Percentiles rank a stretch among this genome's conserved stretches.
Conservation (phyloP, 768 basidiomycete genomes). For the Tricholomella constricta region DNA sequence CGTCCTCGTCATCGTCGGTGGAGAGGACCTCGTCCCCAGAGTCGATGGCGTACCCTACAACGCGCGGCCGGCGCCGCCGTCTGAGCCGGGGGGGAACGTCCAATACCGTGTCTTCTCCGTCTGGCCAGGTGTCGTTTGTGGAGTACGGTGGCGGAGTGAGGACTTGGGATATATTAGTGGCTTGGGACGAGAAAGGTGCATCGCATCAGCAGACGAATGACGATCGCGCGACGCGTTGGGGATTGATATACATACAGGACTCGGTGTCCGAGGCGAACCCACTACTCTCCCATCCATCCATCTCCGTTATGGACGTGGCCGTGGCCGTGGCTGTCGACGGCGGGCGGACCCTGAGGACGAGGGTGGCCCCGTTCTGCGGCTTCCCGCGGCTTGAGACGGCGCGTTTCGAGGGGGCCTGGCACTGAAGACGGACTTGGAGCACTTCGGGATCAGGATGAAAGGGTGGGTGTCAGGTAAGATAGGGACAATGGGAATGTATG, state of each 20-base stretch:
- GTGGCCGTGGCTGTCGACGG: slow-evolving; percentile 16
- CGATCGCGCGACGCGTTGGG: too few species aligned
- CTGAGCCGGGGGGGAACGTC: slow-evolving; percentile 5
- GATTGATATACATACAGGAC: slow-evolving; percentile 14
- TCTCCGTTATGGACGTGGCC: too few species aligned
- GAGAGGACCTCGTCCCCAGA: slow-evolving; percentile 42
- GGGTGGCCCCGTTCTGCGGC: slow-evolving; percentile 41
- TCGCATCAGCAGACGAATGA: too few species aligned
- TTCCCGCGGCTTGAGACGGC: slow-evolving; percentile 36
- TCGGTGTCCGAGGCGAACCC: slow-evolving; percentile 6
- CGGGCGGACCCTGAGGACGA: slow-evolving; percentile 29
- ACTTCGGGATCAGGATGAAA: slow-evolving; percentile 31
- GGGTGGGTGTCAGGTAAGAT: not conserved
- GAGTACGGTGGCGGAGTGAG: slow-evolving; percentile 19
- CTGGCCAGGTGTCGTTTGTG: slow-evolving; percentile 11
- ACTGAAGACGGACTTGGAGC: slow-evolving; percentile 49
- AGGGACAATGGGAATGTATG: not conserved
- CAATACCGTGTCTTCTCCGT: too few species aligned
- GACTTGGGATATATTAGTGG: slow-evolving; percentile 14
- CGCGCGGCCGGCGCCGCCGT: slow-evolving; percentile 30
- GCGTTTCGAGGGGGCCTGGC: slow-evolving; percentile 34
- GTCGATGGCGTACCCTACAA: slow-evolving; percentile 42
- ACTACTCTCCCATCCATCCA: slow-evolving; percentile 6
- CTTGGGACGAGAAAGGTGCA: not conserved
- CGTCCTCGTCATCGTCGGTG: slow-evolving; percentile 25